A percentile compares a stretch with the other conserved stretches of the same genome.
phyloP scores from a whole-genome alignment of 2,329 filamentous ascomycete genomes.

The Cadophora sp. region DNA sequence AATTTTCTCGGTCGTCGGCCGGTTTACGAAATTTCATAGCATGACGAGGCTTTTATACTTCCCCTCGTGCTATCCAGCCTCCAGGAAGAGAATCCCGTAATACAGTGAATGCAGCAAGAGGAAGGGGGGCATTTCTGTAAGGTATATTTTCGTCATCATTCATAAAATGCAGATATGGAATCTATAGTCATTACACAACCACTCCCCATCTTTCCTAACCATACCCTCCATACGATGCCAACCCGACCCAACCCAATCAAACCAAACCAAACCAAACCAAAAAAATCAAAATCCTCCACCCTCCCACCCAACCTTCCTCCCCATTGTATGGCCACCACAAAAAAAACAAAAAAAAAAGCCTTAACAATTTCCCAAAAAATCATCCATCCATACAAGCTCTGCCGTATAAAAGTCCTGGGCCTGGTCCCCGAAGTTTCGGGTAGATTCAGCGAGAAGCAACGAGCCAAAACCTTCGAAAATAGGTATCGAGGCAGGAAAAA shows the following conservation, averaged over 20 bases:
- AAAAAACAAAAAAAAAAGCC: neutral
- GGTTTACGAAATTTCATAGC: neutral
- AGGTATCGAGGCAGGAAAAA: constrained; percentile 9
- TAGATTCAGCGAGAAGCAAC: too few species aligned
- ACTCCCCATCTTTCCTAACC: too few species aligned
- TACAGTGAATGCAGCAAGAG: too few species aligned
- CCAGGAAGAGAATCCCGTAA: too few species aligned
- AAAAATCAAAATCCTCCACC: neutral
- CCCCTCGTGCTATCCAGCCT: too few species aligned
- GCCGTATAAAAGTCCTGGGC: neutral
- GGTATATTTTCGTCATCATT: constrained; percentile 13
- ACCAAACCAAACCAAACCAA: neutral
- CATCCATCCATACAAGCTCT: constrained; percentile 1
- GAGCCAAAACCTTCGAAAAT: neutral
- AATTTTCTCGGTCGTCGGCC: too few species aligned
- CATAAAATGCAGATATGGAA: constrained; percentile 16
- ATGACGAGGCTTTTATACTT: neutral
- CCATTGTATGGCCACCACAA: too few species aligned
- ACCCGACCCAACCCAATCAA: too few species aligned
- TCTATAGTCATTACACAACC: constrained; percentile 25
- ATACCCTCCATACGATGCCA: too few species aligned
- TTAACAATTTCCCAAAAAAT: neutral
- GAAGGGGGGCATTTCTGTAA: too few species aligned
- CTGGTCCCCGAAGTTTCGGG: constrained; percentile 18
- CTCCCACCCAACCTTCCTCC: neutral